phyloP scores from a whole-genome alignment of 345 rosid genomes.

The Hibiscus syriacus region DNA sequence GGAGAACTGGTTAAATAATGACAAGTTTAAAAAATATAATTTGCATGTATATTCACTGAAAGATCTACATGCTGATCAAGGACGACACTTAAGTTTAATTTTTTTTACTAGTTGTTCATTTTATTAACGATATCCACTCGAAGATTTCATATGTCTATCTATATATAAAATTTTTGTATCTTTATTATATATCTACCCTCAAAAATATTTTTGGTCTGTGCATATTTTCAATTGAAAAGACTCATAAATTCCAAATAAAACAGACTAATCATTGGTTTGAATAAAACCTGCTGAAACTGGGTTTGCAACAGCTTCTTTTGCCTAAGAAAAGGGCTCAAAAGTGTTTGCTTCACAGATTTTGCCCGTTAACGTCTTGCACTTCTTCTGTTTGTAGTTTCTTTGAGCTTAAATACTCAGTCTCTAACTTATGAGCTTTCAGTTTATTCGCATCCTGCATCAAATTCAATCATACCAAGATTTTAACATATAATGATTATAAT shows the following conservation, averaged over 20 bases:
- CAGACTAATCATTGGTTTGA: neutral
- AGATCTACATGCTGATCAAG: too few species aligned
- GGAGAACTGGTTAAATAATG: too few species aligned
- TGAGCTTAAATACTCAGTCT: neutral
- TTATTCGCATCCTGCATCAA: conserved; percentile 19
- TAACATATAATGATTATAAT: neutral
- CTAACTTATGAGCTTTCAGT: neutral
- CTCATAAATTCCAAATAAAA: neutral
- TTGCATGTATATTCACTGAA: too few species aligned
- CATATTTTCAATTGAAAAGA: neutral
- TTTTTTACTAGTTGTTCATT: too few species aligned
- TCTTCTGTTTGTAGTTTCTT: conserved; percentile 4
- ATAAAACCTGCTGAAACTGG: conserved; percentile 31
- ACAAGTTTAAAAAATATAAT: too few species aligned
- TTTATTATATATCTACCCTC: too few species aligned
- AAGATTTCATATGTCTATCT: too few species aligned
- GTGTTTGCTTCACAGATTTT: conserved; percentile 10
- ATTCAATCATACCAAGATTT: too few species aligned
- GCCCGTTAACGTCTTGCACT: neutral
- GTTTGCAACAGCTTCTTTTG: conserved; percentile 8
- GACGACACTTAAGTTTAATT: too few species aligned
- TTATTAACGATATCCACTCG: too few species aligned
- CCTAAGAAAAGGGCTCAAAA: conserved; percentile 2
- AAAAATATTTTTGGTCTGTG: too few species aligned
- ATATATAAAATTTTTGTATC: too few species aligned